phyloP scores from a whole-genome alignment of 2,329 filamentous ascomycete genomes.

The Emergomyces africanus region DNA sequence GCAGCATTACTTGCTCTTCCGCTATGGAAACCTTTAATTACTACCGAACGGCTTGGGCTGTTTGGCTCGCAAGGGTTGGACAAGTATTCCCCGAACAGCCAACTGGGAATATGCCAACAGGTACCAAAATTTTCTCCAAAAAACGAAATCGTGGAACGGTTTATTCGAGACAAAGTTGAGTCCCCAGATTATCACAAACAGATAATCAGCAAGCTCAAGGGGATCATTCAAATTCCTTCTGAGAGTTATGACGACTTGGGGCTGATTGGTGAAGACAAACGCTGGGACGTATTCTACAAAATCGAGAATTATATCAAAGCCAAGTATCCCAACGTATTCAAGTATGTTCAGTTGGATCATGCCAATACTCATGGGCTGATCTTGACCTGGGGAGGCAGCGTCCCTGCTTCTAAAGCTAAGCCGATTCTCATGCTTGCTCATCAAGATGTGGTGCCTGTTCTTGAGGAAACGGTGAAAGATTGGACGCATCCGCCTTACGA shows the following conservation, averaged over 20 bases:
- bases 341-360: slow-evolving; percentile 37
- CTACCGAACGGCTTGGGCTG: background rate
- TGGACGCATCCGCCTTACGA: slow-evolving; percentile 51
- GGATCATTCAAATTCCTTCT: slow-evolving; percentile 37
- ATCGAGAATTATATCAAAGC: slow-evolving; percentile 37
- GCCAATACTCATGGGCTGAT: slow-evolving; percentile 48
- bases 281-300: slow-evolving; percentile 45
- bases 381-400: slow-evolving; percentile 42
- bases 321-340: slow-evolving; percentile 39
- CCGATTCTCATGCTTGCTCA: slow-evolving; percentile 50
- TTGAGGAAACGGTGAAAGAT: slow-evolving; percentile 34
- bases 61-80: background rate
- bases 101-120: slow-evolving; percentile 4
- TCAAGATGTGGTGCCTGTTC: slow-evolving; percentile 52
- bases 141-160: slow-evolving; percentile 10
- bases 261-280: slow-evolving; percentile 39
- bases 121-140: slow-evolving; percentile 11
- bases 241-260: slow-evolving; percentile 44
- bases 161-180: slow-evolving; percentile 9
- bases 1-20: background rate
- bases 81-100: background rate
- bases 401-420: slow-evolving; percentile 30
- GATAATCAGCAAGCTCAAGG: slow-evolving; percentile 11
- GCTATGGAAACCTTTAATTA: background rate
- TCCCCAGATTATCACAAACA: slow-evolving; percentile 6